Percentiles rank a stretch among this genome's conserved stretches.
Evolutionary conservation across 257 asterid genomes (phyloP).

Genomic region (Osmanthus fragrans): DNA sequence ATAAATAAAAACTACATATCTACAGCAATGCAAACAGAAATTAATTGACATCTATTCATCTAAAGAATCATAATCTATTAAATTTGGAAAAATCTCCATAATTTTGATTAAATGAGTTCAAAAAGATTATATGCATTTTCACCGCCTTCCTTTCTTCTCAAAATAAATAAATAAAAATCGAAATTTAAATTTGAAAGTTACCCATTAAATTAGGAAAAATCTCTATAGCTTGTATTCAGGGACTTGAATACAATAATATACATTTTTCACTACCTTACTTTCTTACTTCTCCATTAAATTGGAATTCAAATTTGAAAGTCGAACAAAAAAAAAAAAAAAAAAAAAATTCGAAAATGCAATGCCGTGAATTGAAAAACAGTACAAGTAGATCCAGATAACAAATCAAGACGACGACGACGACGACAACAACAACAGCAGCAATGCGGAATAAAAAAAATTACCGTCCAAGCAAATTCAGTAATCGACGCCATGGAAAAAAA

Average conservation of each 20-base stretch:
- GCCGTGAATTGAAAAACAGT: background rate
- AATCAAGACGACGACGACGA: background rate
- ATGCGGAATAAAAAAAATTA: slow-evolving; percentile 18
- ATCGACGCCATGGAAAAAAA: slow-evolving; percentile 31
- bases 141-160: background rate
- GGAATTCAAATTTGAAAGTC: background rate
- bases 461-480: slow-evolving; percentile 59
- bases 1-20: background rate
- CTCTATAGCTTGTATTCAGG: background rate
- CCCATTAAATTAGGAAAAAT: background rate
- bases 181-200: background rate
- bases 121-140: background rate
- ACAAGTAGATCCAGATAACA: background rate
- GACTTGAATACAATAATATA: background rate
- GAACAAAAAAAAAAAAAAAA: background rate
- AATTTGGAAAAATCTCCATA: background rate
- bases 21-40: background rate
- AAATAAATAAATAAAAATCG: background rate
- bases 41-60: background rate
- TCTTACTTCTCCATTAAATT: background rate
- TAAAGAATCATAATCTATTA: background rate
- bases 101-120: background rate
- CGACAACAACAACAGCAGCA: background rate
- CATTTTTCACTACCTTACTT: background rate
- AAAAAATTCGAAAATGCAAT: background rate